phyloP scores from a whole-genome alignment of 1,284 basidiomycete species.

The Polyporus tsugae region DNA sequence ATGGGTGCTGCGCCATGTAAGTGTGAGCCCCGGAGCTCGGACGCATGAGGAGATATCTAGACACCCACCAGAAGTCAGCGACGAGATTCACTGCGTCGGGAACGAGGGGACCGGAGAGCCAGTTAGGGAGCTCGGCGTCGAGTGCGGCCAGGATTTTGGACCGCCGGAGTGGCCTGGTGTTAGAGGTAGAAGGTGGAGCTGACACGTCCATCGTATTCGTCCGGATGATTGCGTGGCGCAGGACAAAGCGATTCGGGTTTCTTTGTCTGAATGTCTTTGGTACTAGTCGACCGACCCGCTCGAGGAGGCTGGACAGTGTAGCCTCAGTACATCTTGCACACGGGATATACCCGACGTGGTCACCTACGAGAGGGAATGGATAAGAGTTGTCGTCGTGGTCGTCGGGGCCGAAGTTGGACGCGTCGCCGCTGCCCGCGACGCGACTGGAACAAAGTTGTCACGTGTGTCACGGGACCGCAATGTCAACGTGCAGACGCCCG shows the following conservation, averaged over 20 bases:
- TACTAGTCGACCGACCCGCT: neutral
- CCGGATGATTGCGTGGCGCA: neutral
- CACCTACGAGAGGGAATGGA: neutral
- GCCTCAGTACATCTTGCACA: neutral
- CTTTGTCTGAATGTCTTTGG: neutral
- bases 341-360: neutral
- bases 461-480: conserved; percentile 18
- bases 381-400: neutral
- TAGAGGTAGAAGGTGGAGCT: neutral
- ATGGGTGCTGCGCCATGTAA: neutral
- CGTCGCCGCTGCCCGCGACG: conserved; percentile 14
- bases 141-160: conserved; percentile 37
- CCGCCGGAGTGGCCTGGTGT: conserved; percentile 14
- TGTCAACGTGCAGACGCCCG: neutral
- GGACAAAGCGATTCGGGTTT: neutral
- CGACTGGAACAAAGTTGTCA: conserved; percentile 22
- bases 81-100: neutral
- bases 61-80: neutral
- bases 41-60: neutral
- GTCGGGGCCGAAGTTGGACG: neutral
- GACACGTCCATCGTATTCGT: neutral
- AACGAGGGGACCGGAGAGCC: conserved; percentile 20
- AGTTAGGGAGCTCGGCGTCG: conserved; percentile 32
- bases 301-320: neutral
- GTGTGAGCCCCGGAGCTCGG: neutral